Percentiles rank a stretch among this genome's conserved stretches.
Evolutionary conservation across 331 rosid genomes (phyloP).

Genomic region (Prunus yedoensis): DNA sequence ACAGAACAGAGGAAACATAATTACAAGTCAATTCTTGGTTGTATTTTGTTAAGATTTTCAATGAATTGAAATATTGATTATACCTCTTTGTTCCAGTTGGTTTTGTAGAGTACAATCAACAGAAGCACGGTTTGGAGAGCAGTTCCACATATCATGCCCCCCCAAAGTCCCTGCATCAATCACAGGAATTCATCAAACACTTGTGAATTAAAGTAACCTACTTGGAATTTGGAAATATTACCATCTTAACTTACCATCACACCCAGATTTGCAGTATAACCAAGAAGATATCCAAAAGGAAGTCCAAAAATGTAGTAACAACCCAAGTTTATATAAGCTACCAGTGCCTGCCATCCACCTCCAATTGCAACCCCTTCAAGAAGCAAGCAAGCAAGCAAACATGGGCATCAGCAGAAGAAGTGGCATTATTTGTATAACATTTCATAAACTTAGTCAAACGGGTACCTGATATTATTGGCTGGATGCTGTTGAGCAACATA

Average conservation of each 20-base stretch:
- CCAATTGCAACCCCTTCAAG: conserved; percentile 85
- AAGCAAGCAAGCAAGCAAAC: background rate
- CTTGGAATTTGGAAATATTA: background rate
- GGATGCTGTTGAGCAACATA: conserved; percentile 53
- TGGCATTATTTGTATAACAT: background rate
- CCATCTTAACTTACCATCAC: conserved; percentile 45
- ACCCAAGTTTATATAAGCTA: conserved; percentile 77
- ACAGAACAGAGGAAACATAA: background rate
- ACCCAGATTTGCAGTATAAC: conserved; percentile 53
- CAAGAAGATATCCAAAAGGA: conserved; percentile 69
- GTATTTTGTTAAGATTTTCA: too few relatives aligned
- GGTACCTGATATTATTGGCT: conserved; percentile 59
- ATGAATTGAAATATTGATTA: background rate
- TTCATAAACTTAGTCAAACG: background rate
- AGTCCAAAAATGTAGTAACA: conserved; percentile 69
- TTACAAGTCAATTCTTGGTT: background rate
- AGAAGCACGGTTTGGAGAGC: conserved; percentile 57
- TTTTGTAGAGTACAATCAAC: conserved; percentile 39
- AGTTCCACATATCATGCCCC: conserved; percentile 55
- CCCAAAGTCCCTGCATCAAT: conserved; percentile 67
- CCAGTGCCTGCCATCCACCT: conserved; percentile 85
- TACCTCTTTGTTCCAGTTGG: conserved; percentile 71
- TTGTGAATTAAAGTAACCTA: too few relatives aligned
- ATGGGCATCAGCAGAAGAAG: background rate
- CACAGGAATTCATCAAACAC: background rate